Percentiles rank a stretch among this genome's conserved stretches.
phyloP scores from a whole-genome alignment of 768 basidiomycete species.

The Lactarius hengduanensis region DNA sequence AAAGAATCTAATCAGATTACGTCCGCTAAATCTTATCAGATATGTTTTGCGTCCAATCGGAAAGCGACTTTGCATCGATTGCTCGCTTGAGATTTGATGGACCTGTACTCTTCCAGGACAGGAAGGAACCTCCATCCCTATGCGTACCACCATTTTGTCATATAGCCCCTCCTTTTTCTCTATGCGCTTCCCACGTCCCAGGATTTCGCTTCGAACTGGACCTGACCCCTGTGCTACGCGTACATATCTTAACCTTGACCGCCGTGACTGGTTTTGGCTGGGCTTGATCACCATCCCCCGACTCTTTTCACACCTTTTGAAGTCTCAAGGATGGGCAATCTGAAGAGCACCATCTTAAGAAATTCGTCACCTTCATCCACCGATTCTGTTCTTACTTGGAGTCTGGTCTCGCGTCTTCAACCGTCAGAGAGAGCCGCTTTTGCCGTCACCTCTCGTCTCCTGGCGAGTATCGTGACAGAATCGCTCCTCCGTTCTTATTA shows the following conservation, averaged over 20 bases:
- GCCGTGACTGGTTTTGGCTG: neutral
- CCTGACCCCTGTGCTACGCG: neutral
- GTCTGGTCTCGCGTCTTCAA: slow-evolving; percentile 10
- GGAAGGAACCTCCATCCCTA: neutral
- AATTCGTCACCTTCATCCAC: neutral
- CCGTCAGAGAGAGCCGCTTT: slow-evolving; percentile 38
- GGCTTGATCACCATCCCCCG: neutral
- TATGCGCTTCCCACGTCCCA: neutral
- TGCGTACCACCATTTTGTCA: neutral
- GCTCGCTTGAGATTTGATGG: neutral
- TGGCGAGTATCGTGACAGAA: slow-evolving; percentile 52
- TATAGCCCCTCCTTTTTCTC: neutral
- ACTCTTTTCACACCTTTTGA: neutral
- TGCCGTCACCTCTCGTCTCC: slow-evolving; percentile 48
- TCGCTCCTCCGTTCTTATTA: slow-evolving; percentile 46
- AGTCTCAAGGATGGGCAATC: neutral
- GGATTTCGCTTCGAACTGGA: neutral
- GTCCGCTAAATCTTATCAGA: slow-evolving; percentile 8
- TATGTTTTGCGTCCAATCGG: neutral
- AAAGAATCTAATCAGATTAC: too few relatives aligned
- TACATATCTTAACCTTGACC: neutral
- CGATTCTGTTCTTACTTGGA: slow-evolving; percentile 14
- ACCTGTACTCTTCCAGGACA: neutral
- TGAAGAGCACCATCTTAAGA: neutral
- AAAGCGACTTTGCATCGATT: neutral